phyloP scores from a whole-genome alignment of 1,284 basidiomycete genomes.

The Cerioporus squamosus region DNA sequence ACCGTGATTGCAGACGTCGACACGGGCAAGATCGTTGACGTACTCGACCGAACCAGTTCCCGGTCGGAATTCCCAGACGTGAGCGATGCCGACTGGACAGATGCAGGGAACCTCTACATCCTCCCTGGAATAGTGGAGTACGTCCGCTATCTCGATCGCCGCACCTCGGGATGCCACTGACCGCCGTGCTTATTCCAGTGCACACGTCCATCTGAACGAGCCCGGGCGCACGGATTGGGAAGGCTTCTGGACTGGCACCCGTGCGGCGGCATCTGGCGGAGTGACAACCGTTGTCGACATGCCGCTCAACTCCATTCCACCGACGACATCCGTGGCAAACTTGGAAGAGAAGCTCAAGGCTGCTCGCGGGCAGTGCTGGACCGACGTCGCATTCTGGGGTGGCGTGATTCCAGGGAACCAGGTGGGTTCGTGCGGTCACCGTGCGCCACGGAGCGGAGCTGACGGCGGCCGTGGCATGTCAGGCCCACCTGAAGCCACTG shows the following conservation, averaged over 20 bases:
- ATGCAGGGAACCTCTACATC: conserved; percentile 67
- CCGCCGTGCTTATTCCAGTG: conserved; percentile 47
- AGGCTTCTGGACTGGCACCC: conserved; percentile 89
- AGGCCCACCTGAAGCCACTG: conserved; percentile 72
- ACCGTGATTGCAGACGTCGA: conserved; percentile 68
- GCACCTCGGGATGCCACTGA: neutral
- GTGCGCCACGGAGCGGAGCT: neutral
- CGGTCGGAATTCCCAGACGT: conserved; percentile 41
- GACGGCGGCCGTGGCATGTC: conserved; percentile 4
- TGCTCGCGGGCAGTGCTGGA: conserved; percentile 76
- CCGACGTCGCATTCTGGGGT: conserved; percentile 94
- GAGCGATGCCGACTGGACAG: conserved; percentile 53
- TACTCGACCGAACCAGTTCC: conserved; percentile 43
- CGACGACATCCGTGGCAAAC: conserved; percentile 84
- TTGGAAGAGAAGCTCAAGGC: conserved; percentile 72
- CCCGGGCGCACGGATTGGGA: conserved; percentile 94
- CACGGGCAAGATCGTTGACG: conserved; percentile 70
- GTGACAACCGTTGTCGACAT: conserved; percentile 94
- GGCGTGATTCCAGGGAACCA: conserved; percentile 91
- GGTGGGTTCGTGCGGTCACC: conserved; percentile 39
- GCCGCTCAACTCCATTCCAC: conserved; percentile 95
- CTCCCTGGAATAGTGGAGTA: conserved; percentile 89
- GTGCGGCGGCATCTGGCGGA: conserved; percentile 87
- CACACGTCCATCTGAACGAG: conserved; percentile 93
- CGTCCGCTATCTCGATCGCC: conserved; percentile 32